These are phyloP conservation scores for Citeromyces nyonsensis DNA, from an alignment of 805 yeast genomes.

Conservation along the genomic window DNA sequence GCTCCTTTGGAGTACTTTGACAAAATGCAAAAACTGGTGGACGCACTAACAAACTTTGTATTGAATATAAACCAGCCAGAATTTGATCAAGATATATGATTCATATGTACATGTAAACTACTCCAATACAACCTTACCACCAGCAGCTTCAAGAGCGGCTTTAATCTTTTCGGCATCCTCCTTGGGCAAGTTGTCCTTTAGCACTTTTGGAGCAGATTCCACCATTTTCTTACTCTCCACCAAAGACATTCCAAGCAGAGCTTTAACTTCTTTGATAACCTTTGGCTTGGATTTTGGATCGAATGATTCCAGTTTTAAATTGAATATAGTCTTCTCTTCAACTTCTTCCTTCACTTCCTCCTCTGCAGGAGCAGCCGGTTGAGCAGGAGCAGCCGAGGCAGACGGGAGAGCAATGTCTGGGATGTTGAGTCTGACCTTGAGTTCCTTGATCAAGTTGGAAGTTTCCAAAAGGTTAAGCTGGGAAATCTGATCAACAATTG, in stretches of 20 bases:
- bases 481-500: conserved; percentile 84
- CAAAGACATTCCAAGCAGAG: conserved; percentile 76
- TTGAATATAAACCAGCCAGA: conserved; percentile 7
- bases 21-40: conserved; percentile 16
- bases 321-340: conserved; percentile 27
- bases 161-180: conserved; percentile 96
- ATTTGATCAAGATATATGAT: not conserved
- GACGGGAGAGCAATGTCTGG: conserved; percentile 85
- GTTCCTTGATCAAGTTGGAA: conserved; percentile 67
- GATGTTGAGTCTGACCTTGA: conserved; percentile 73
- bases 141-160: conserved; percentile 81
- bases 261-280: conserved; percentile 93
- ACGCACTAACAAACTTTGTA: conserved; percentile 15
- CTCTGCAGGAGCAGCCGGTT: conserved; percentile 49
- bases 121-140: conserved; percentile 87
- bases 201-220: conserved; percentile 90
- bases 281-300: conserved; percentile 86
- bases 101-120: conserved; percentile 17
- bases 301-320: conserved; percentile 24
- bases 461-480: conserved; percentile 88
- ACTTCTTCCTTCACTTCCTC: conserved; percentile 15
- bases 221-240: conserved; percentile 97
- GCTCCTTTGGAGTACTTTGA: conserved; percentile 11
- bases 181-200: conserved; percentile 91
- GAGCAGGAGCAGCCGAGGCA: conserved; percentile 44